Percentiles rank a stretch among this genome's conserved stretches.
phyloP scores from a whole-genome alignment of 352 stramenopile genomes.

The Globisporangium yorkense region DNA sequence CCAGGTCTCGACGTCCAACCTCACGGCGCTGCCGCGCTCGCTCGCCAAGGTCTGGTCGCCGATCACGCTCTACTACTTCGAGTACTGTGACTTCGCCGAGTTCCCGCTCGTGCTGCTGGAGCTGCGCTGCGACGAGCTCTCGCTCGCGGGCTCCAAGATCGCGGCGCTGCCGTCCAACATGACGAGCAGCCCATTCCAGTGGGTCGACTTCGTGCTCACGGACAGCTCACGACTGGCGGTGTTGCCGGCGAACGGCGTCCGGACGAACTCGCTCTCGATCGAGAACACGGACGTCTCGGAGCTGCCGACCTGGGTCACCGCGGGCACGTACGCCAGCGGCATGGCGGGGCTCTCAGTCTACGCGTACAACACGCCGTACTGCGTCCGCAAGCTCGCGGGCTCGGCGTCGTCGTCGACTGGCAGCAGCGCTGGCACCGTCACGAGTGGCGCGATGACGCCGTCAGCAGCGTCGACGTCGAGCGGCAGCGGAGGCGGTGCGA shows the following conservation, averaged over 20 bases:
- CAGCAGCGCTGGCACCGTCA: not conserved
- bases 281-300: constrained; percentile 21
- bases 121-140: constrained; percentile 12
- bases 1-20: constrained; percentile 11
- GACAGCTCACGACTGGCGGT: constrained; percentile 5
- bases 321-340: not conserved
- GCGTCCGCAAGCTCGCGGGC: constrained; percentile 6
- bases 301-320: constrained; percentile 12
- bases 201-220: constrained; percentile 15
- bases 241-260: constrained; percentile 10
- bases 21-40: constrained; percentile 8
- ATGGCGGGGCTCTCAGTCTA: constrained; percentile 13
- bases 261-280: constrained; percentile 21
- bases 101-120: constrained; percentile 12
- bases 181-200: constrained; percentile 16
- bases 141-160: constrained; percentile 16
- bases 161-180: constrained; percentile 16
- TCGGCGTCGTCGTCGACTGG: not conserved
- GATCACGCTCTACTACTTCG: constrained; percentile 15
- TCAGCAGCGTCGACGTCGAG: not conserved
- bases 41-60: constrained; percentile 6
- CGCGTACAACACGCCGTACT: constrained; percentile 31
- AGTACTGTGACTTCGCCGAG: constrained; percentile 12
- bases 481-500: not conserved
- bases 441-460: not conserved